Evolutionary conservation across 495 filamentous ascomycete species (phyloP), one percentile per base, ranked within the genome.

Genomic region (Aspergillus incahuasiensis): DNA sequence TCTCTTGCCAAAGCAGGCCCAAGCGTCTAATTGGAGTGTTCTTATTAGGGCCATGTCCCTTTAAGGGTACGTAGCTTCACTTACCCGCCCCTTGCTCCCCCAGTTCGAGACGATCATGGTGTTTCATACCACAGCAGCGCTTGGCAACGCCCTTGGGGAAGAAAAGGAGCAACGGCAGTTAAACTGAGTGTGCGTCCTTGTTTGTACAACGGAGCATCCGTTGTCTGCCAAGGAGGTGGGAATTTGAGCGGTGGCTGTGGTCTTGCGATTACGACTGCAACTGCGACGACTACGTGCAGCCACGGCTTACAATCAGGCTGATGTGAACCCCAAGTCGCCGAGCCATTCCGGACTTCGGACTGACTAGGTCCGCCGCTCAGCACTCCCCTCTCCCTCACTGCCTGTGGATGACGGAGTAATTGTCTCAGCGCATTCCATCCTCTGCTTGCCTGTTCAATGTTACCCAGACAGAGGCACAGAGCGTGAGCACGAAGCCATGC

Each of bases 41-140:
- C 20, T 35, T 35, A 12, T 35, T 35, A 12, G 2, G 32, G 9
- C 32, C 32, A 35, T 35, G 32, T 35, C 32, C 12, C 42, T 39
- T 47, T 45, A 6, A 25, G 21, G 13, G 16, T 22, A n/a, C 3
- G 45, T 30, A 9, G 24, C 52, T 38, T 50, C 46, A 44, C 51
- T 52, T 56, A 43, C 25, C 46, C 19, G 45, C 50, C 57, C 52
- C 55, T 60, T 62, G 50, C 60, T 58, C 52, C 52, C 44, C 38
- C 52, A 28, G 18, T 28, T 57, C 46, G 30, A 50, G 40, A 42
- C 38, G 34, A 44, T 18, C 42, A 52, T 47, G 48, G 57, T 19
- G 28, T 43, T 28, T 42, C 62, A 62, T 65, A 59, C 62, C 62
- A 65, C 59, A 53, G 40, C 62, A 65, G 56, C 48, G 51, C 62